phyloP scores from a whole-genome alignment of 192 early-diverging fungal genomes.

The Coemansia sp. region DNA sequence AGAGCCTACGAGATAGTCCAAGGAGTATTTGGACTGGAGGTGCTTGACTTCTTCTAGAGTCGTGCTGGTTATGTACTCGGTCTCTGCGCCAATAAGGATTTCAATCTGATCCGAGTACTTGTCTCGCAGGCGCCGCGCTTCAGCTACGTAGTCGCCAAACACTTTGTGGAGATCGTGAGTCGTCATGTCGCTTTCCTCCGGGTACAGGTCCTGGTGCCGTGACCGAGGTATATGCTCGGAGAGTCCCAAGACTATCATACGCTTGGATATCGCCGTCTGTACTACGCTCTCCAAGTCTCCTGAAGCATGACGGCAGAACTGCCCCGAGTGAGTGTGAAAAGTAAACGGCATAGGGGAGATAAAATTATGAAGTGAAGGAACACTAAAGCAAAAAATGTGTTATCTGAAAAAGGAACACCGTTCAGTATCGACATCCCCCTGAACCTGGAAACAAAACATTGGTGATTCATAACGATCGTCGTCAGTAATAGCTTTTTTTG shows the following conservation, averaged over 20 bases:
- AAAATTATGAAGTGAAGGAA: neutral
- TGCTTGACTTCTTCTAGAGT: conserved; percentile 58
- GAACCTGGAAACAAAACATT: no score
- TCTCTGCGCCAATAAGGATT: conserved; percentile 90
- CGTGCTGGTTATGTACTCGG: conserved; percentile 73
- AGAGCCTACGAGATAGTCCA: conserved; percentile 93
- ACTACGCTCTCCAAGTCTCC: conserved; percentile 86
- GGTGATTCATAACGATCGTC: no score
- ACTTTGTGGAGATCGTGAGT: conserved; percentile 61
- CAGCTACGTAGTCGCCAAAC: conserved; percentile 71
- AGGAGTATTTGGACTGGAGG: conserved; percentile 51
- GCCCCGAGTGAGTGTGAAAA: conserved; percentile 92
- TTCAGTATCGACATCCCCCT: no score
- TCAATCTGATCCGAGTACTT: conserved; percentile 62
- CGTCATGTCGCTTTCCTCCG: conserved; percentile 82
- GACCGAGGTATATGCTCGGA: conserved; percentile 93
- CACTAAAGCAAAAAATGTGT: neutral
- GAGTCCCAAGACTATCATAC: conserved; percentile 79
- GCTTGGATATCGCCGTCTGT: conserved; percentile 67
- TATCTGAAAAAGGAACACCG: neutral
- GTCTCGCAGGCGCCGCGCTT: conserved; percentile 71
- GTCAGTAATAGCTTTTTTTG: neutral
- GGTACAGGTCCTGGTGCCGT: conserved; percentile 80
- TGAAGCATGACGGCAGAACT: conserved; percentile 92
- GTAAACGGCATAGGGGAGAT: conserved; percentile 70